Evolutionary conservation across 225 moss, liverwort and hornwort genomes (phyloP).

Genomic region (Lunularia cruciata): DNA sequence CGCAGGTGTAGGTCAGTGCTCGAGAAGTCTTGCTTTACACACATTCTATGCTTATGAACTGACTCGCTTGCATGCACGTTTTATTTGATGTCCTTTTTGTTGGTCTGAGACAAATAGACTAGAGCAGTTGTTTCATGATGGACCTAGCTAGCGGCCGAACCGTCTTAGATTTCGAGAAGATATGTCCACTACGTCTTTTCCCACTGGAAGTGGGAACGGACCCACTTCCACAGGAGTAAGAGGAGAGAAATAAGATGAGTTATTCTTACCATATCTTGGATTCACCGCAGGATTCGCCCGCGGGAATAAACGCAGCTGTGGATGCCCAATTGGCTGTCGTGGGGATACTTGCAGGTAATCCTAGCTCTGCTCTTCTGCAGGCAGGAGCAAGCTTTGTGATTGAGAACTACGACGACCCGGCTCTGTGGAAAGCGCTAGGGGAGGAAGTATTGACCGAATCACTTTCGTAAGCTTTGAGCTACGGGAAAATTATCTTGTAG

Average conservation of each 20-base stretch:
- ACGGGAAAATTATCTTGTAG: too few relatives aligned
- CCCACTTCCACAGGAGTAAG: background rate
- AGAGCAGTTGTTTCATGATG: background rate
- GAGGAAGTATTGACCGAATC: background rate
- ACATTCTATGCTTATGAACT: too few relatives aligned
- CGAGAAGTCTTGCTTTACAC: too few relatives aligned
- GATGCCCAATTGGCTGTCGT: conserved; percentile 72
- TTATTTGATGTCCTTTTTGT: too few relatives aligned
- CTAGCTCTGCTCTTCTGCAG: conserved; percentile 54
- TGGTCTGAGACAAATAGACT: too few relatives aligned
- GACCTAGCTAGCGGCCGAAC: background rate
- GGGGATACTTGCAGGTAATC: conserved; percentile 75
- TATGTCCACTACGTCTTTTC: too few relatives aligned
- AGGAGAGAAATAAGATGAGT: too few relatives aligned
- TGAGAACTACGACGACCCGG: conserved; percentile 60
- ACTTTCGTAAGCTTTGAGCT: too few relatives aligned
- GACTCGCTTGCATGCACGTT: too few relatives aligned
- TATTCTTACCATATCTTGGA: too few relatives aligned
- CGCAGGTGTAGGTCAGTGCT: too few relatives aligned
- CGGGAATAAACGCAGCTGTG: conserved; percentile 76
- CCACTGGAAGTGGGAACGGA: too few relatives aligned
- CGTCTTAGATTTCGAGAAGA: background rate
- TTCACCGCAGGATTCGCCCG: conserved; percentile 72
- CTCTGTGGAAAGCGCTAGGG: conserved; percentile 67
- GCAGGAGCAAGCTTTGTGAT: conserved; percentile 80